phyloP scores from a whole-genome alignment of 768 basidiomycete species.

The Exidia glandulosa region DNA sequence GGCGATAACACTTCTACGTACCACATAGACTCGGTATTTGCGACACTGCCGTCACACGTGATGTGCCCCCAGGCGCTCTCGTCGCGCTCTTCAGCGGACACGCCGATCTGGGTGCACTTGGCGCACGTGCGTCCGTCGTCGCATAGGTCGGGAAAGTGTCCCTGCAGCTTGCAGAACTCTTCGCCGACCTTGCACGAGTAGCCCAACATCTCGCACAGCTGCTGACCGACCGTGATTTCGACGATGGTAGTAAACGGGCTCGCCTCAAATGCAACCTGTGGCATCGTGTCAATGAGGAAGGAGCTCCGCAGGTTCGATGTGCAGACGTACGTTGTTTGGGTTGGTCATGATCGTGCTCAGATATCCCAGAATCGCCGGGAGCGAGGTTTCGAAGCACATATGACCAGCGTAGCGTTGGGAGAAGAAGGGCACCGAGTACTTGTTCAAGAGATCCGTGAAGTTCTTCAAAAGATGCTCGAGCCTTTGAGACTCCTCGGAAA shows the following conservation, averaged over 20 bases:
- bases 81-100: no score
- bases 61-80: constrained; percentile 36
- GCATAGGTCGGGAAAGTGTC: no score
- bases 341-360: constrained; percentile 19
- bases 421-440: constrained; percentile 27
- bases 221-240: constrained; percentile 27
- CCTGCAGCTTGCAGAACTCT: neutral
- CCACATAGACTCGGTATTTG: constrained; percentile 39
- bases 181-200: constrained; percentile 13
- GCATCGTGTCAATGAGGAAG: no score
- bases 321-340: constrained; percentile 31
- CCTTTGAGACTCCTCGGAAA: no score
- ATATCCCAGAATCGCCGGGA: constrained; percentile 19
- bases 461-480: no score
- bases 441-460: constrained; percentile 14
- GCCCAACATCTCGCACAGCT: constrained; percentile 32
- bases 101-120: no score
- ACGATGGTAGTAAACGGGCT: constrained; percentile 28
- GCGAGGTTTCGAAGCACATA: constrained; percentile 26
- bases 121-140: no score
- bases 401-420: constrained; percentile 31
- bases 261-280: constrained; percentile 25
- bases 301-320: no score
- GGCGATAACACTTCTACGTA: constrained; percentile 8
- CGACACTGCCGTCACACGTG: constrained; percentile 31